A percentile compares a stretch with the other conserved stretches of the same genome.
Evolutionary conservation across 768 basidiomycete species (phyloP).

Genomic region (Termitomyces bulborhizus): DNA sequence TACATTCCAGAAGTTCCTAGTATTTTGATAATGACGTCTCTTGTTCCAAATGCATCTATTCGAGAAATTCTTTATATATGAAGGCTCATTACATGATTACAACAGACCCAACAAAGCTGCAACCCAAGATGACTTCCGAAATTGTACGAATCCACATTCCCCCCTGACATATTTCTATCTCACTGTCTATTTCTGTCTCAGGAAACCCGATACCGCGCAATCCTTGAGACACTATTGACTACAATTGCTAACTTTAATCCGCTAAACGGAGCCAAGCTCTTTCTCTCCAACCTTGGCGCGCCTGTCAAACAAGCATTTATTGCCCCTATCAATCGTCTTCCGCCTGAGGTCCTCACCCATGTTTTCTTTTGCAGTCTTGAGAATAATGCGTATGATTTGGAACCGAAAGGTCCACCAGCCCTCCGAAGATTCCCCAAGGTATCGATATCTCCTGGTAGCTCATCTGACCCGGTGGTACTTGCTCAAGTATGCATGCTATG

Average conservation of each 20-base stretch:
- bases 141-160: neutral
- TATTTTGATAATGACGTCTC: neutral
- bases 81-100: neutral
- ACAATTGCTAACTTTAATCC: neutral
- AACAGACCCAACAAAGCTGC: neutral
- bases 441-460: slow-evolving; percentile 2
- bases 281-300: neutral
- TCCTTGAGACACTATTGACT: neutral
- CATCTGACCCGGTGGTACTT: slow-evolving; percentile 6
- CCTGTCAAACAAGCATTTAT: neutral
- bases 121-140: neutral
- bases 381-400: neutral
- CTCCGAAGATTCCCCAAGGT: neutral
- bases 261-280: neutral
- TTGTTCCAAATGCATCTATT: neutral
- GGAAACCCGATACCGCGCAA: neutral
- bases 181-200: neutral
- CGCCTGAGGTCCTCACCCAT: slow-evolving; percentile 1
- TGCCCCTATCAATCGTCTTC: slow-evolving; percentile 3
- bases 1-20: no score
- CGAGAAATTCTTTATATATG: neutral
- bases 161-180: neutral
- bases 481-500: slow-evolving; percentile 8
- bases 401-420: neutral
- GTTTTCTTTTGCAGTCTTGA: slow-evolving; percentile 4